These are phyloP conservation scores for Penicillium argentinense DNA, from an alignment of 495 filamentous ascomycete species.

Conservation along the genomic window DNA sequence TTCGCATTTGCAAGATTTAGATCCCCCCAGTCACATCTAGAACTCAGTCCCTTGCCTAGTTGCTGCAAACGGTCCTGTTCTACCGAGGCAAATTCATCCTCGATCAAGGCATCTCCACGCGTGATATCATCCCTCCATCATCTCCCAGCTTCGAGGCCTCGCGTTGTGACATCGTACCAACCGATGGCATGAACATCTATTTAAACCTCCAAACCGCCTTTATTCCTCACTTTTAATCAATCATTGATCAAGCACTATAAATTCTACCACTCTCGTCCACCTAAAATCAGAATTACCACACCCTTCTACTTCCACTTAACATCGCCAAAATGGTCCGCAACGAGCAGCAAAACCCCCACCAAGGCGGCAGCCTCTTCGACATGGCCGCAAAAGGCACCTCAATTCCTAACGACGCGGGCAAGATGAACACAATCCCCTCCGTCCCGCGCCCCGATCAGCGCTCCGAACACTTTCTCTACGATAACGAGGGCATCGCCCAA, in stretches of 20 bases:
- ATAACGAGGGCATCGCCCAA: conserved; percentile 30
- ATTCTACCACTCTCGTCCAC: neutral
- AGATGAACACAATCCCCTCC: conserved; percentile 53
- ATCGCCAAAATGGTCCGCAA: conserved; percentile 20
- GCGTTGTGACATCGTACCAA: conserved; percentile 21
- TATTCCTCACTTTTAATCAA: neutral
- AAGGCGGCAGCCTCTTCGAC: conserved; percentile 39
- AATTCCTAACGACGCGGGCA: conserved; percentile 55
- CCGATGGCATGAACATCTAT: neutral
- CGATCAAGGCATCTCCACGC: conserved; percentile 8
- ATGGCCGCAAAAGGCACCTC: conserved; percentile 55
- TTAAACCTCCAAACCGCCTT: neutral
- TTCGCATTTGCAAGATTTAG: too few species aligned
- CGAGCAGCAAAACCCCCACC: conserved; percentile 27
- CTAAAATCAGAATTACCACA: neutral
- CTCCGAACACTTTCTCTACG: conserved; percentile 27
- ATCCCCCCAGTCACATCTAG: too few species aligned
- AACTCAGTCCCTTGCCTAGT: too few species aligned
- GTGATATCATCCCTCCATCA: conserved; percentile 36
- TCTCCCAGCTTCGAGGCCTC: neutral
- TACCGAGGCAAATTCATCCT: neutral
- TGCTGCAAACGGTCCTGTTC: neutral
- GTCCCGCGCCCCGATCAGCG: conserved; percentile 55
- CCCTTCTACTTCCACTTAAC: neutral
- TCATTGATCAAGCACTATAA: too few species aligned